phyloP scores from a whole-genome alignment of 441 rosid species.

The Jatropha multifida region DNA sequence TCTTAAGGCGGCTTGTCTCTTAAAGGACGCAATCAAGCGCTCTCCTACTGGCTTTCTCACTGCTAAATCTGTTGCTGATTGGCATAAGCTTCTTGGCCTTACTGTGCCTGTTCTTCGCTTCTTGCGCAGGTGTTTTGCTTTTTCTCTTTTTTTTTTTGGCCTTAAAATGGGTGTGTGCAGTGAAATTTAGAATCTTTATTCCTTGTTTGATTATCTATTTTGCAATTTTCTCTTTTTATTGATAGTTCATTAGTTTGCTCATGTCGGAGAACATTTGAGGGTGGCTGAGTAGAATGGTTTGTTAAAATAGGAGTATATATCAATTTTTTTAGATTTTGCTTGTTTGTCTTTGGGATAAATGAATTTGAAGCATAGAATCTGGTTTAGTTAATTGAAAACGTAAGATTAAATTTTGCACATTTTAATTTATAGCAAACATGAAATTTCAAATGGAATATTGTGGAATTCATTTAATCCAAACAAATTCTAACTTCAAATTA shows the following conservation, averaged over 20 bases:
- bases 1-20: conserved; percentile 85
- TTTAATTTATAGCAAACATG: too few relatives aligned
- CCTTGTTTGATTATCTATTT: background rate
- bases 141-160: background rate
- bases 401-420: too few relatives aligned
- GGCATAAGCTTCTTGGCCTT: conserved; percentile 96
- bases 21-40: conserved; percentile 90
- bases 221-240: background rate
- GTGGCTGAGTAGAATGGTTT: background rate
- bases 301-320: background rate
- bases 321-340: background rate
- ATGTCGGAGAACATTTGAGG: background rate
- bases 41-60: conserved; percentile 87
- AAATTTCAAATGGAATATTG: too few relatives aligned
- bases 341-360: background rate
- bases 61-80: conserved; percentile 77
- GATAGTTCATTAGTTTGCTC: background rate
- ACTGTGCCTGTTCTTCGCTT: conserved; percentile 93
- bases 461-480: too few relatives aligned
- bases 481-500: background rate
- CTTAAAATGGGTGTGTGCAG: background rate
- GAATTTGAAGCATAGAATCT: too few relatives aligned
- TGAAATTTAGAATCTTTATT: background rate
- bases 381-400: too few relatives aligned
- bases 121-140: conserved; percentile 62